Conservation (phyloP, 495 filamentous ascomycete genomes). For the Aspergillus heteromorphus region DNA sequence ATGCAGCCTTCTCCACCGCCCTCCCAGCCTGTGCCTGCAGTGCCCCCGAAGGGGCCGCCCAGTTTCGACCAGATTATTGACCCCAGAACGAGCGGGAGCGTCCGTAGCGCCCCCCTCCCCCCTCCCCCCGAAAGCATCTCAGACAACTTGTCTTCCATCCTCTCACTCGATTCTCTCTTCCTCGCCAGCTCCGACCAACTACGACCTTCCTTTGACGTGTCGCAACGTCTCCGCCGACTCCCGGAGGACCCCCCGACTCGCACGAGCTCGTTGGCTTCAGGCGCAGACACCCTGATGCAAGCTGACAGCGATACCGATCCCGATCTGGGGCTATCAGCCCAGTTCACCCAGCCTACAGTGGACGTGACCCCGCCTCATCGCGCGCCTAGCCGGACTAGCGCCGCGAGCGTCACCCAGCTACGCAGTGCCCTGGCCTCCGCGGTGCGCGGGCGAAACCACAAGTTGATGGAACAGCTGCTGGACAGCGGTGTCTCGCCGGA, state of each 20-base stretch:
- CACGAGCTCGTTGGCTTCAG: conserved; percentile 1
- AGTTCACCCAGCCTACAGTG: too few species aligned
- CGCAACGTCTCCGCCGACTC: not conserved
- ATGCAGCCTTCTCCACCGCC: not conserved
- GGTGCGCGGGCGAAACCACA: conserved; percentile 38
- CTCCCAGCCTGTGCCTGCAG: conserved; percentile 8
- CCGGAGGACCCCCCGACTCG: not conserved
- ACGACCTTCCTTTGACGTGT: not conserved
- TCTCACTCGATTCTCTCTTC: conserved; percentile 15
- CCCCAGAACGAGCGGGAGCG: not conserved
- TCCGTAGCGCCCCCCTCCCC: not conserved
- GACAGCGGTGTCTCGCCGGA: conserved; percentile 46
- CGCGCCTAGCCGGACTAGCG: conserved; percentile 6
- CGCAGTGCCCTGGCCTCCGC: conserved; percentile 19
- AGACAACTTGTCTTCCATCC: conserved; percentile 17
- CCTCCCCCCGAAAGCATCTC: not conserved
- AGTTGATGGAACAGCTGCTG: conserved; percentile 45
- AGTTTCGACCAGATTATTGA: not conserved
- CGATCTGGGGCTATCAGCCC: too few species aligned
- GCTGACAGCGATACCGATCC: not conserved
- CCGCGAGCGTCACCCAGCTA: not conserved
- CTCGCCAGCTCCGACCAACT: conserved; percentile 1
- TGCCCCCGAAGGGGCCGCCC: conserved; percentile 12
- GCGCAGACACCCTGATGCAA: not conserved
- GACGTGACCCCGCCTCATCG: not conserved